Evolutionary conservation across 768 basidiomycete species (phyloP), one percentile per base, ranked within the genome.

Genomic region (Mycena rosella): DNA sequence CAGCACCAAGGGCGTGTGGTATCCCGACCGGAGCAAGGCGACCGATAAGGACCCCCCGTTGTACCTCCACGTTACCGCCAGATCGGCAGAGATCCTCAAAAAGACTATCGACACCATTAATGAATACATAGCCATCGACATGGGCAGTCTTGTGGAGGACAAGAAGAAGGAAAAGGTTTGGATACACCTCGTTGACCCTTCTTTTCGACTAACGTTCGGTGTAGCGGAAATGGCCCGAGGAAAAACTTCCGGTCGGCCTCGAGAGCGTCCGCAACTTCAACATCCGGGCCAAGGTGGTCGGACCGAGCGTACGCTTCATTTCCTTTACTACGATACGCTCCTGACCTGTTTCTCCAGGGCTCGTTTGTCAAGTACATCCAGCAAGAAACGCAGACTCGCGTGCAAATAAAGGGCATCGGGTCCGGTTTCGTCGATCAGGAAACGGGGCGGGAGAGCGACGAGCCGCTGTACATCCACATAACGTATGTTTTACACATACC

Each of bases 341-440:
- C 57, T 67, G 27, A 55, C 44, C 9, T 34, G 38, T 27, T 6
- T 40, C 13, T 56, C 11, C 77, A 95, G 93, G 96, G 96, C 71
- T 91, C 95, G 70, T 99, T 98, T 75, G 97, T 99, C 72, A 99
- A 99, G 80, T 96, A 96, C 77, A 99, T 99, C 55, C 97, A 99
- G 79, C 88, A 92, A 73, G 97, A 99, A 79, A 99, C 97, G 0
- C 91, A 91, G 30, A 97, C 96, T 8, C 88, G 97, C 66, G 97
- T 99, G 11, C 97, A 99, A 78, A 98, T 99, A 73, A 99, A 99
- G 79, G 97, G 97, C 22, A 74, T 90, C 17, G 97, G 97, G 7
- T 96, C 95, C 27, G 97, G 97, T 2, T 99, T 98, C 77, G 91
- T 97, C 68, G 97, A 99, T 74, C 88, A 88, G 64, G 94, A 95